Evolutionary conservation across 805 yeast genomes (phyloP), one percentile per base, ranked within the genome.

Genomic region (Ogataea henricii): DNA sequence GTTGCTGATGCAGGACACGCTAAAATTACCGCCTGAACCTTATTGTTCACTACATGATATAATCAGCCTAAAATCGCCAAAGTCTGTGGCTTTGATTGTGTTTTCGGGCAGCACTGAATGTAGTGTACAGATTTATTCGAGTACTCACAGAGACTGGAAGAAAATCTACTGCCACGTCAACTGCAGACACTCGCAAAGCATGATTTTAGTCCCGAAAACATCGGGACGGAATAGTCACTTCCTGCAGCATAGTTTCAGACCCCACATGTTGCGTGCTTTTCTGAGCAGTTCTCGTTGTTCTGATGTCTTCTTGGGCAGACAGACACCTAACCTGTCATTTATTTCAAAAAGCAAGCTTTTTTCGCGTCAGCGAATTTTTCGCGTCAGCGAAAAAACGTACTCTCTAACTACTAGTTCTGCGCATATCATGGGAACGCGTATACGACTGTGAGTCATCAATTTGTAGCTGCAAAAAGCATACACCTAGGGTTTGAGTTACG

Each of bases 1-100:
- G 42, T 27, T 29, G 32, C 42, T 16, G 25, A 39, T 27, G 42
- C 42, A 39, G 32, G 14, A 17, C 25, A 9, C 6, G n/a, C 33
- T 39, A 26, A 39, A 25, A 27, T 9, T 17, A 23, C 4, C 13
- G 18, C 18, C 18, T 30, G 34, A 30, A 30, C 34, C 17, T 8
- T 30, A 37, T 14, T 25, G 13, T 20, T 25, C 32, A 25, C 27
- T 21, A 14, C 3, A 13, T 16, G 16, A 26, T 4, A 6, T 9
- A 39, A 26, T 16, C n/a, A 13, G 25, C 13, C 25, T 27, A 26
- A 27, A 26, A 16, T 2, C 12, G 3, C 30, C 7, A n/a, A 13
- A 4, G n/a, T 23, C 13, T 13, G 26, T 4, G 9, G 26, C 39
- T 6, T 12, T 21, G 4, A 20, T 35, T 21, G 18, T 30, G 18